Percentiles rank a stretch among this genome's conserved stretches.
phyloP scores from a whole-genome alignment of 768 basidiomycete genomes.

The Collybia mongolica region DNA sequence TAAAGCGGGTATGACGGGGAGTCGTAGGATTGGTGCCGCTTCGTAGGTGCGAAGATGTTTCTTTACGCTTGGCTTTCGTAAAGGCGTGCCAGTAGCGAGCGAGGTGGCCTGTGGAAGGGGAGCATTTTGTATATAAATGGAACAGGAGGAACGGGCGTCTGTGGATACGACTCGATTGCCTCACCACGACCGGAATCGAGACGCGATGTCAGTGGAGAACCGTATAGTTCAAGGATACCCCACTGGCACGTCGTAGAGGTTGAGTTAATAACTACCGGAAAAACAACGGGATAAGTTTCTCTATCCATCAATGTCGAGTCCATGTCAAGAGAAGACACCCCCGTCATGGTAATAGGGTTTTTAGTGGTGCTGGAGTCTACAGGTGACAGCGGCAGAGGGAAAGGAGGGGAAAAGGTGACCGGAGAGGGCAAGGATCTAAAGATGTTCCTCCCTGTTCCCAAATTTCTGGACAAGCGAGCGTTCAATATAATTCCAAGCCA shows the following conservation, averaged over 20 bases:
- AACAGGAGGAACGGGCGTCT: constrained; percentile 7
- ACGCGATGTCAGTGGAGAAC: constrained; percentile 11
- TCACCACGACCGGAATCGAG: constrained; percentile 5
- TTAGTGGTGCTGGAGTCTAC: neutral
- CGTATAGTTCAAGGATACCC: constrained; percentile 21
- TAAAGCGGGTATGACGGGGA: constrained; percentile 14
- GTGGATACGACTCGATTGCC: constrained; percentile 9
- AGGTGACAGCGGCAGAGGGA: neutral
- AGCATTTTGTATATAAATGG: constrained; percentile 3
- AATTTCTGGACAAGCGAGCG: constrained; percentile 12
- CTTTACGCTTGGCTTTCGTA: neutral
- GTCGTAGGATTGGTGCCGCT: constrained; percentile 9
- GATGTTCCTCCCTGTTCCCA: constrained; percentile 12
- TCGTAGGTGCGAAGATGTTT: neutral
- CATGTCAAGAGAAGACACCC: constrained; percentile 9
- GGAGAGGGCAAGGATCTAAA: constrained; percentile 12
- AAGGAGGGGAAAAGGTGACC: neutral
- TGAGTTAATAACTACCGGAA: constrained; percentile 13
- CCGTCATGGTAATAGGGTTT: neutral
- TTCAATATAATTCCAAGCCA: constrained; percentile 14
- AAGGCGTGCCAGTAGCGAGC: neutral
- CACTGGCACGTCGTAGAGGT: constrained; percentile 22
- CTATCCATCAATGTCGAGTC: neutral
- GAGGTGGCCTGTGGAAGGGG: constrained; percentile 1
- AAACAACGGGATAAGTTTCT: constrained; percentile 6